Evolutionary conservation across 2,329 filamentous ascomycete species (phyloP), one percentile per base, ranked within the genome.

Genomic region (Fusarium nelsonii): DNA sequence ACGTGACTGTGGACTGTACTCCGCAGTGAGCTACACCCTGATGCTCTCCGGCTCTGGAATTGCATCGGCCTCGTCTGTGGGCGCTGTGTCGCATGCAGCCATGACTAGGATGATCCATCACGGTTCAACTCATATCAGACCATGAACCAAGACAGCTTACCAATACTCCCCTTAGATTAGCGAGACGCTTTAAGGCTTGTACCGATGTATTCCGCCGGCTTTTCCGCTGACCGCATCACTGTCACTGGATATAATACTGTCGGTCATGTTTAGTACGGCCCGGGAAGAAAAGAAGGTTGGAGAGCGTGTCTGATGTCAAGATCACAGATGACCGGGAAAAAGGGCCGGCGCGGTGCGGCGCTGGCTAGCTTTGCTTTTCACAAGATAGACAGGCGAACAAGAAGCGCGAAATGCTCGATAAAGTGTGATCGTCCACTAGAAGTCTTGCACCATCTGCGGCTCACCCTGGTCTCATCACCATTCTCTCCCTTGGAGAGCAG

Each of bases 401-500:
- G 58, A 65, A 68, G 68, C 68, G 68, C 65, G 69, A 71, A 73
- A 73, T 71, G 60, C 63, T 72, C 73, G 71, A 74, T 70, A 63
- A 60, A 64, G 68, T 74, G 71, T 73, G 72, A 74, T 74, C 69
- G 65, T 65, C 73, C 61, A 70, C 57, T 73, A 61, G 57, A 64
- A 68, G 46, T 71, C 69, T 73, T 72, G 69, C 63, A 74, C 73
- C 58, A 74, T 72, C 71, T 74, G 73, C 73, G 73, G 61, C 73
- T 73, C 71, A 73, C 73, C 73, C 73, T 33, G 60, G 73, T 75
- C 73, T 73, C 63, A 74, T 74, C 73, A 74, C 73, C 54, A 73
- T 52, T 75, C 55, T 63, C 46, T 67, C 53, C 57, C 59, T 70
- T 74, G 73, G 73, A 70, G 58, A 72, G 68, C 57, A 28, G 52